These are phyloP conservation scores for Lecanicillium sp. DNA, from an alignment of 2,329 filamentous ascomycete genomes.

Conservation along the genomic window DNA sequence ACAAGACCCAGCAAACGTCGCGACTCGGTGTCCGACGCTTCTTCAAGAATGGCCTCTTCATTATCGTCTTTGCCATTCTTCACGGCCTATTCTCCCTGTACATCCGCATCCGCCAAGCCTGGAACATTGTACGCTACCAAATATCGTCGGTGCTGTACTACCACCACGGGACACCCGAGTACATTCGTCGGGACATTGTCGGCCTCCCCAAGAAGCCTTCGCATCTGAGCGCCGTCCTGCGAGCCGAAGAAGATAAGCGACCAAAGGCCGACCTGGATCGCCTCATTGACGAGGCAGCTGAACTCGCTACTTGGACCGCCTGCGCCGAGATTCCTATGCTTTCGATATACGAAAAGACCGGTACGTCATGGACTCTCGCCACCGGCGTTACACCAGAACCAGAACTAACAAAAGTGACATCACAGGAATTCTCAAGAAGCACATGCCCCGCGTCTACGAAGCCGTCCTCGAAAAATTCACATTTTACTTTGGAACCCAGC, in stretches of 20 bases:
- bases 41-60: constrained; percentile 53
- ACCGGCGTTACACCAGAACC: no score
- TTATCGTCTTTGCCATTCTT: constrained; percentile 60
- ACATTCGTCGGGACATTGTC: constrained; percentile 82
- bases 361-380: no score
- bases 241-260: constrained; percentile 61
- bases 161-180: constrained; percentile 89
- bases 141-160: constrained; percentile 80
- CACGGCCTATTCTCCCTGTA: constrained; percentile 85
- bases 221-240: constrained; percentile 82
- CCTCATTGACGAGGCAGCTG: constrained; percentile 82
- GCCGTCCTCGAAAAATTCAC: constrained; percentile 72
- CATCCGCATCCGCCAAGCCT: constrained; percentile 71
- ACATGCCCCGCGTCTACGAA: constrained; percentile 77
- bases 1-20: constrained; percentile 23
- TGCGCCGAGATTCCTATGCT: constrained; percentile 81
- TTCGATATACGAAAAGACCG: constrained; percentile 87
- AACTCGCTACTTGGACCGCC: constrained; percentile 88
- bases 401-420: constrained; percentile 12
- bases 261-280: constrained; percentile 70
- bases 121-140: constrained; percentile 70
- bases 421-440: constrained; percentile 78
- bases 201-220: constrained; percentile 66
- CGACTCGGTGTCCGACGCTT: constrained; percentile 54
- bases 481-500: constrained; percentile 74